A percentile compares a stretch with the other conserved stretches of the same genome.
Conservation (phyloP, 495 filamentous ascomycete genomes). For the Penicillium herquei region DNA sequence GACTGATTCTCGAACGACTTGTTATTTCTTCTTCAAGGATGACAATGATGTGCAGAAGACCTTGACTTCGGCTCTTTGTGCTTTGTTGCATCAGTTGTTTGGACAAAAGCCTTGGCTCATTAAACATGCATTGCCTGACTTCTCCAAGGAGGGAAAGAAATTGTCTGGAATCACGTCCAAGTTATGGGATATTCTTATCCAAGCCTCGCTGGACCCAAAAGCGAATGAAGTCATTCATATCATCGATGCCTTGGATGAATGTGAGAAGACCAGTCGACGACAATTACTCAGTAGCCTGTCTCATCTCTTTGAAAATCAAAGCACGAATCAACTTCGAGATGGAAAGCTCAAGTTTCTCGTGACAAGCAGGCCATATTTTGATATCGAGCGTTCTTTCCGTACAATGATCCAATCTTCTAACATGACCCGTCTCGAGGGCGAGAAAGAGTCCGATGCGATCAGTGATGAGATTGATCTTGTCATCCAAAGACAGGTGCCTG, state of each 20-base stretch:
- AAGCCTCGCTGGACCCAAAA: neutral
- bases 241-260: conserved; percentile 6
- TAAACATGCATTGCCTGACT: neutral
- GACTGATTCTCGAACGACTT: neutral
- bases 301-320: too few relatives aligned
- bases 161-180: too few relatives aligned
- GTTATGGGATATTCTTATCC: neutral
- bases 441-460: neutral
- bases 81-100: neutral
- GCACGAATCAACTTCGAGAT: too few relatives aligned
- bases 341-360: neutral
- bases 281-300: neutral
- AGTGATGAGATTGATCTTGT: too few relatives aligned
- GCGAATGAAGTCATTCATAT: neutral
- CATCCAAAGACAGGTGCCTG: too few relatives aligned
- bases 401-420: neutral
- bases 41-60: neutral
- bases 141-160: too few relatives aligned
- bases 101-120: neutral
- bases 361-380: conserved; percentile 2
- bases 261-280: neutral
- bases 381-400: neutral
- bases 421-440: neutral
- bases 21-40: conserved; percentile 9
- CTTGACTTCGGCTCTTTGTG: neutral